Conservation (phyloP, 1,284 basidiomycete species). For the Papiliotrema flavescens region DNA sequence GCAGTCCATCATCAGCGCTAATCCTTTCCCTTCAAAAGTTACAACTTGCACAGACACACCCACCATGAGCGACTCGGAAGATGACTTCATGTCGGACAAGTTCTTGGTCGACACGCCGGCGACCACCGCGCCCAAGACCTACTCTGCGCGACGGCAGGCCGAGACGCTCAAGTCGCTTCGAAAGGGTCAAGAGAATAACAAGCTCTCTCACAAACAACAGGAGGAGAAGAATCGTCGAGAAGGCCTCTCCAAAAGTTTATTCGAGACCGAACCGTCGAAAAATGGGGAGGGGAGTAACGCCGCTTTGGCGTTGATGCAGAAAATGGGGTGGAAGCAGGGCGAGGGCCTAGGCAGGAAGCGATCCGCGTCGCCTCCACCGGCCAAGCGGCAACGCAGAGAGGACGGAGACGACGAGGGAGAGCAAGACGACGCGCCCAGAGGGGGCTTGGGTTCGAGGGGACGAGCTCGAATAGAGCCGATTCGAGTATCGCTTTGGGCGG, state of each 20-base stretch:
- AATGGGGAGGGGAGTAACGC: conserved; percentile 25
- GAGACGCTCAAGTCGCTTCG: conserved; percentile 24
- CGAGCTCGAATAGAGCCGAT: conserved; percentile 35
- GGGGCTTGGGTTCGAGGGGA: conserved; percentile 3
- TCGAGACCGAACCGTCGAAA: conserved; percentile 16
- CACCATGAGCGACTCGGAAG: conserved; percentile 46
- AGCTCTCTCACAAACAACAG: conserved; percentile 22
- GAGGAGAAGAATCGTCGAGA: conserved; percentile 36
- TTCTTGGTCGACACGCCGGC: conserved; percentile 37
- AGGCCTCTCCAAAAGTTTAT: conserved; percentile 38
- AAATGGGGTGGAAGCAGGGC: conserved; percentile 50
- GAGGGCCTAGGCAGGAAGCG: conserved; percentile 41
- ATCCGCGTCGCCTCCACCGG: conserved; percentile 14
- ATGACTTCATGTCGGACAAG: conserved; percentile 52
- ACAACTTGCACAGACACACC: background rate
- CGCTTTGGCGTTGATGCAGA: conserved; percentile 47
- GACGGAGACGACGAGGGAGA: conserved; percentile 15
- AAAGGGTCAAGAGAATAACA: conserved; percentile 32
- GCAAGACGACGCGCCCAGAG: conserved; percentile 8
- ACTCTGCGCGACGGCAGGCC: conserved; percentile 27
- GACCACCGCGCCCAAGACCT: conserved; percentile 17
- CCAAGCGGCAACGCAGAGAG: conserved; percentile 12
- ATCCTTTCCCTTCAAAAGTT: background rate
- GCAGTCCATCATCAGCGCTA: background rate
- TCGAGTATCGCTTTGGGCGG: conserved; percentile 45